Conservation (phyloP, 1,139 yeast genomes). For the Debaryomyces singareniensis region DNA sequence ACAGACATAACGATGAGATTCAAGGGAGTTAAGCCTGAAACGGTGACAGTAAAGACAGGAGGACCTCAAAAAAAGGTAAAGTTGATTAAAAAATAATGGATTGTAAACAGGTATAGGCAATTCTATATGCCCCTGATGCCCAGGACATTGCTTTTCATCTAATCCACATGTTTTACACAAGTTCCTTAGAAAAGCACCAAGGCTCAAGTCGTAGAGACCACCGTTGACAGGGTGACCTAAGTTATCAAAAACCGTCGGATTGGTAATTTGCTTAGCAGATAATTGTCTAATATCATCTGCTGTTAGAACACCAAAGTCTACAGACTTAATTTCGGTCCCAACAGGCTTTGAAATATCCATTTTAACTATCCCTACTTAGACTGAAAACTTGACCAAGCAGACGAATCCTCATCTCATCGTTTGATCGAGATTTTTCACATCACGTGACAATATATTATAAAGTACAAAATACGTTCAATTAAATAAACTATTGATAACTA, state of each 20-base stretch:
- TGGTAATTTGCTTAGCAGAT: slow-evolving; percentile 91
- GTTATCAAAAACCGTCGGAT: slow-evolving; percentile 91
- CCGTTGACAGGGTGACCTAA: slow-evolving; percentile 93
- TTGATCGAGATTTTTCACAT: neutral
- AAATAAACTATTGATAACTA: neutral
- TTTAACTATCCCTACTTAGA: slow-evolving; percentile 3
- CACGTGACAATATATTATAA: slow-evolving; percentile 4
- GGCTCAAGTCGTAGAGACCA: slow-evolving; percentile 88
- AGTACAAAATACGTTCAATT: slow-evolving; percentile 1
- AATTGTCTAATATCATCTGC: slow-evolving; percentile 77
- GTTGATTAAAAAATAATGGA: slow-evolving; percentile 88
- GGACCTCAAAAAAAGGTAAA: slow-evolving; percentile 77
- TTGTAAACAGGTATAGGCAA: slow-evolving; percentile 93
- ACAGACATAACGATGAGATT: slow-evolving; percentile 71
- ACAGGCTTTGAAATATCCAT: slow-evolving; percentile 97
- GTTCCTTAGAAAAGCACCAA: slow-evolving; percentile 89
- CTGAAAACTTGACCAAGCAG: neutral
- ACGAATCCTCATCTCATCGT: neutral
- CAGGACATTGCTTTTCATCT: slow-evolving; percentile 93
- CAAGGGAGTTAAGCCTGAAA: slow-evolving; percentile 63
- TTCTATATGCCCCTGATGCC: slow-evolving; percentile 97
- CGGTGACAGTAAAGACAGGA: slow-evolving; percentile 88
- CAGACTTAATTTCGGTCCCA: slow-evolving; percentile 88
- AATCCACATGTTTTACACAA: slow-evolving; percentile 94
- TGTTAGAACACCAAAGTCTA: slow-evolving; percentile 83